These are phyloP conservation scores for Neurospora sp. DNA, from an alignment of 495 filamentous ascomycete species.

Conservation along the genomic window DNA sequence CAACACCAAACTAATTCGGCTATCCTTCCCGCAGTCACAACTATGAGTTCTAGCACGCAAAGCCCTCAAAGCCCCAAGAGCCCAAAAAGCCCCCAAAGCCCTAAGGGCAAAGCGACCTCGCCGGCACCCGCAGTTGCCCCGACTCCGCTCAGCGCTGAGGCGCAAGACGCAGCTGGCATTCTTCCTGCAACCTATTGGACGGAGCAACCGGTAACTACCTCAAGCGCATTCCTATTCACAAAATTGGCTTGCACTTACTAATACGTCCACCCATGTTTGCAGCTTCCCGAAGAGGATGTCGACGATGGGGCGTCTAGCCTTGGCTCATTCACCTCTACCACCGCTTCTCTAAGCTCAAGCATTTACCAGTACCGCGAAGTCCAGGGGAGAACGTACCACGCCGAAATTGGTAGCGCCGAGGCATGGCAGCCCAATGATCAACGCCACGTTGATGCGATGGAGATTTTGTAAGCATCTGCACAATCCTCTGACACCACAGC, in stretches of 20 bases:
- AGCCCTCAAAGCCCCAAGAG: too few relatives aligned
- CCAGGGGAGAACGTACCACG: conserved; percentile 8
- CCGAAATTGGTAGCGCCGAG: conserved; percentile 19
- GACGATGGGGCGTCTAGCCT: not conserved
- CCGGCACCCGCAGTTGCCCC: too few relatives aligned
- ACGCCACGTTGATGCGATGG: conserved; percentile 16
- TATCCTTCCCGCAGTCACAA: too few relatives aligned
- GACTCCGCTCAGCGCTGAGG: too few relatives aligned
- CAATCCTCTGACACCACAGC: too few relatives aligned
- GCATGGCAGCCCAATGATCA: conserved; percentile 29
- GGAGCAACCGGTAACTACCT: not conserved
- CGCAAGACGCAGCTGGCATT: not conserved
- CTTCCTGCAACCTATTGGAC: conserved; percentile 1
- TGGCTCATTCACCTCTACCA: not conserved
- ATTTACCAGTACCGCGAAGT: not conserved
- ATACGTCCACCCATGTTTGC: not conserved
- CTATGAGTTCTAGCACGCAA: too few relatives aligned
- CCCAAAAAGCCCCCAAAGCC: too few relatives aligned
- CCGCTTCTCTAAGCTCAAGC: conserved; percentile 1
- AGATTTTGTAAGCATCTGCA: too few relatives aligned
- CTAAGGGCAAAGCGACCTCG: too few relatives aligned
- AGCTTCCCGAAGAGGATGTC: not conserved
- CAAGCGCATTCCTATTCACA: not conserved
- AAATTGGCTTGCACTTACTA: not conserved
- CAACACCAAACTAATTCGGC: not conserved